A percentile compares a stretch with the other conserved stretches of the same genome.
Evolutionary conservation across 1,139 yeast species (phyloP).

Genomic region (Hyphopichia fennica): DNA sequence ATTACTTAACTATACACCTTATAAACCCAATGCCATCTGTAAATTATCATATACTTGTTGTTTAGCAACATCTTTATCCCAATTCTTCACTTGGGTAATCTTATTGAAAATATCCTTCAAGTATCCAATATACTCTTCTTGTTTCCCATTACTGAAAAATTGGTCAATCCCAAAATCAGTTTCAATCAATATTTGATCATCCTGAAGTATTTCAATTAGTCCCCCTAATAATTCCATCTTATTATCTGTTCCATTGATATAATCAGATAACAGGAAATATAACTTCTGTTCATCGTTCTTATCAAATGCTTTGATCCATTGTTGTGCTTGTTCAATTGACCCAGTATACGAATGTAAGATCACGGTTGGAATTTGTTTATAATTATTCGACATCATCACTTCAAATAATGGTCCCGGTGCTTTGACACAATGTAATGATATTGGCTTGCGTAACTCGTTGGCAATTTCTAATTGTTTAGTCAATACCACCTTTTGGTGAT

Average conservation of each 20-base stretch:
- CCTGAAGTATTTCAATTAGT: conserved; percentile 22
- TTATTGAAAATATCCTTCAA: conserved; percentile 18
- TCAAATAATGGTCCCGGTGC: conserved; percentile 65
- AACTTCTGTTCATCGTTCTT: conserved; percentile 13
- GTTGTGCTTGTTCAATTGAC: conserved; percentile 59
- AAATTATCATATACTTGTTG: background rate
- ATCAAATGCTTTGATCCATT: conserved; percentile 41
- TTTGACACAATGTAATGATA: conserved; percentile 84
- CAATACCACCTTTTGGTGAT: conserved; percentile 64
- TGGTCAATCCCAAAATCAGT: conserved; percentile 38
- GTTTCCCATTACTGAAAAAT: conserved; percentile 10
- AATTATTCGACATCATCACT: conserved; percentile 19
- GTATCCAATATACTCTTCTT: conserved; percentile 16
- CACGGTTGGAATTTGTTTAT: conserved; percentile 30
- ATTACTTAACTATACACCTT: no score
- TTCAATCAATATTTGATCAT: conserved; percentile 33
- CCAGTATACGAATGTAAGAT: conserved; percentile 90
- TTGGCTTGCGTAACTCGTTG: conserved; percentile 41
- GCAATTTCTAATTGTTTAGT: conserved; percentile 57
- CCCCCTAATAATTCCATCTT: conserved; percentile 21
- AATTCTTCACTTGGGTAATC: conserved; percentile 8
- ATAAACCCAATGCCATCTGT: background rate
- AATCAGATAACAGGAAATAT: conserved; percentile 61
- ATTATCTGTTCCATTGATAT: conserved; percentile 49
- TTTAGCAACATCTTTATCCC: background rate